Evolutionary conservation across 2,329 filamentous ascomycete species (phyloP).

Genomic region (Alternaria ethzedia): DNA sequence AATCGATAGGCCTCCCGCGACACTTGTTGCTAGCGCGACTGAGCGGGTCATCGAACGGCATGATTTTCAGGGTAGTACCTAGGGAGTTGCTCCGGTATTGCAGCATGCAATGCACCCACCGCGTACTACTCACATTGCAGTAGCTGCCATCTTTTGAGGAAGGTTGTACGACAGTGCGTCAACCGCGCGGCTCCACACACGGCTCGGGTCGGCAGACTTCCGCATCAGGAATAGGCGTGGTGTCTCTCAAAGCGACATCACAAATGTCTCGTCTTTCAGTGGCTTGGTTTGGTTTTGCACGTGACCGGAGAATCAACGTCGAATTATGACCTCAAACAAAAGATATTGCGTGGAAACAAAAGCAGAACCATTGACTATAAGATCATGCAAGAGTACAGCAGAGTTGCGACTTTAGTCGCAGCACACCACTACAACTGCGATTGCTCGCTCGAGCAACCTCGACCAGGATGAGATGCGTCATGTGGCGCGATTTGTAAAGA

Average conservation of each 20-base stretch:
- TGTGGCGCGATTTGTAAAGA: neutral
- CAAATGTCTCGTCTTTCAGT: neutral
- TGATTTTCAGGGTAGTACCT: neutral
- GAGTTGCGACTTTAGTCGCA: neutral
- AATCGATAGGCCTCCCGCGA: neutral
- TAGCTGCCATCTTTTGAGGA: slow-evolving; percentile 1
- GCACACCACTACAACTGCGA: neutral
- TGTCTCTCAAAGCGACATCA: neutral
- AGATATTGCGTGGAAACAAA: neutral
- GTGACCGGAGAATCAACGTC: neutral
- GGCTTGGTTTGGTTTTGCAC: neutral
- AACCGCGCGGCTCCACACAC: slow-evolving; percentile 18
- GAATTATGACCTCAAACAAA: neutral
- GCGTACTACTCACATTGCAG: slow-evolving; percentile 1
- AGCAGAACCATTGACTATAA: neutral
- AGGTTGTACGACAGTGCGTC: slow-evolving; percentile 5
- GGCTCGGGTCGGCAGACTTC: slow-evolving; percentile 17
- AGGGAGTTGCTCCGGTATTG: neutral
- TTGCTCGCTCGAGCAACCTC: neutral
- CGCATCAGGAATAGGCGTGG: slow-evolving; percentile 3
- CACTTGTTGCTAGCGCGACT: neutral
- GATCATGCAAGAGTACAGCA: neutral
- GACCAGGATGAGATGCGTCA: neutral
- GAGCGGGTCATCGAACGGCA: neutral
- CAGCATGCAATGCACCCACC: slow-evolving; percentile 9